phyloP scores from a whole-genome alignment of 2,329 filamentous ascomycete genomes.

The Arthroderma sp. region DNA sequence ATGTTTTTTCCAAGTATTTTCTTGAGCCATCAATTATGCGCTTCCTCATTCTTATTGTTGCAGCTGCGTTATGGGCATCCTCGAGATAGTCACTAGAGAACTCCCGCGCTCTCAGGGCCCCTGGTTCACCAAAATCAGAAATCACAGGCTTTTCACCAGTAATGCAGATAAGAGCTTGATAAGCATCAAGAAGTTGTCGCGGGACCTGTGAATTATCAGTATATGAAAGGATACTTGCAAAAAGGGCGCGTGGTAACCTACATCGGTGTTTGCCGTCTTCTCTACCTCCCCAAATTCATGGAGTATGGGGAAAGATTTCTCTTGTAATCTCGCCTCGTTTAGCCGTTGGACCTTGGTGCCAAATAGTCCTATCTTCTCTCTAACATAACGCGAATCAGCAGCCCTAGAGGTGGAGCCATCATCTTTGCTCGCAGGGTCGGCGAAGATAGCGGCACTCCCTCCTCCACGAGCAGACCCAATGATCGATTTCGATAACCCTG shows the following conservation, averaged over 20 bases:
- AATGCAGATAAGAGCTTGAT: conserved; percentile 66
- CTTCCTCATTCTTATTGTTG: conserved; percentile 56
- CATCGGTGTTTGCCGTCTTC: conserved; percentile 51
- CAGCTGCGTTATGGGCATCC: conserved; percentile 51
- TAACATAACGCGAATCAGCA: conserved; percentile 61
- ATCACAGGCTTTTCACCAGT: conserved; percentile 56
- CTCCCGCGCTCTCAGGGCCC: conserved; percentile 58
- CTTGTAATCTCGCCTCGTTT: conserved; percentile 57
- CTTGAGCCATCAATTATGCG: conserved; percentile 70
- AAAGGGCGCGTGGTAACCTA: conserved; percentile 21
- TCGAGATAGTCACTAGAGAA: conserved; percentile 68
- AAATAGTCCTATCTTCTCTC: conserved; percentile 74
- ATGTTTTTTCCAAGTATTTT: conserved; percentile 65
- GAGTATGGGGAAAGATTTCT: conserved; percentile 58
- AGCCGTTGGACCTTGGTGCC: conserved; percentile 66
- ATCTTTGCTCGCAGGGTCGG: conserved; percentile 49
- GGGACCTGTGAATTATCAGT: conserved; percentile 41
- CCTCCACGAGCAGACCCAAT: conserved; percentile 62
- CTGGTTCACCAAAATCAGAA: conserved; percentile 46
- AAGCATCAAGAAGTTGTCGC: conserved; percentile 66
- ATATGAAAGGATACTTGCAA: conserved; percentile 1
- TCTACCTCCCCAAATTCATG: conserved; percentile 65
- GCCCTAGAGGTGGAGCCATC: conserved; percentile 37
- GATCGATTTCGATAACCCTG: conserved; percentile 66
- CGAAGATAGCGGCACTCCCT: conserved; percentile 53